Evolutionary conservation across 2,329 filamentous ascomycete species (phyloP).

Genomic region (Scedosporium apiospermum): DNA sequence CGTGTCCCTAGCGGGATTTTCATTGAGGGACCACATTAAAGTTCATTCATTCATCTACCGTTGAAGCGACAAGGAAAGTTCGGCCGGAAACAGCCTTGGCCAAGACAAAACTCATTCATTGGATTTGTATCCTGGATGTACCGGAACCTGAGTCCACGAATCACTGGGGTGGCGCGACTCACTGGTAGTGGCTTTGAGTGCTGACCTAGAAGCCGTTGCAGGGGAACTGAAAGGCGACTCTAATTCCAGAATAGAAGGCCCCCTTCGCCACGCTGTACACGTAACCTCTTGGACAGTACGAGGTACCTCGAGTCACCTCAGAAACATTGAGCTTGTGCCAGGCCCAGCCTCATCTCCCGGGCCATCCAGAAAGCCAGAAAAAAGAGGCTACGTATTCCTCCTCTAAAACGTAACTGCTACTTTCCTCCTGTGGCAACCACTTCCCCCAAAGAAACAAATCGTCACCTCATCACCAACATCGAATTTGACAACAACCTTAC

Average conservation of each 20-base stretch:
- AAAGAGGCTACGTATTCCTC: constrained; percentile 6
- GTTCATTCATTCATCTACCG: not conserved
- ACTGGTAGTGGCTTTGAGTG: not conserved
- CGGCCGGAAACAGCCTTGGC: not conserved
- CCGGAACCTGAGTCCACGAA: not conserved
- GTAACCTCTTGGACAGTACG: not conserved
- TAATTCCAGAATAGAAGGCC: not conserved
- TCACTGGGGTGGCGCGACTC: not conserved
- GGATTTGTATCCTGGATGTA: not conserved
- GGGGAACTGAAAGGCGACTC: not conserved
- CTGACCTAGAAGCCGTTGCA: not conserved
- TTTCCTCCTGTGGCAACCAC: not conserved
- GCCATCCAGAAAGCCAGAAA: not conserved
- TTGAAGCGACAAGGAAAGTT: not conserved
- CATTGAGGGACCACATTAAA: not conserved
- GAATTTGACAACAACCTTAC: not conserved
- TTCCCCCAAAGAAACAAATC: constrained; percentile 2
- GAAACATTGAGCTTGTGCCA: not conserved
- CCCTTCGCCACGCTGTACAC: not conserved
- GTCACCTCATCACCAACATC: constrained; percentile 1
- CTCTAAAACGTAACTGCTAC: not conserved
- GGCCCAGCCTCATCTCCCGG: constrained; percentile 4
- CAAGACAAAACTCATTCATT: not conserved
- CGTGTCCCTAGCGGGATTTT: not conserved
- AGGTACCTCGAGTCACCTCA: not conserved